A percentile compares a stretch with the other conserved stretches of the same genome.
These are phyloP conservation scores for Trichoderma cornu-damae DNA, from an alignment of 2,329 filamentous ascomycete species.

Conservation along the genomic window DNA sequence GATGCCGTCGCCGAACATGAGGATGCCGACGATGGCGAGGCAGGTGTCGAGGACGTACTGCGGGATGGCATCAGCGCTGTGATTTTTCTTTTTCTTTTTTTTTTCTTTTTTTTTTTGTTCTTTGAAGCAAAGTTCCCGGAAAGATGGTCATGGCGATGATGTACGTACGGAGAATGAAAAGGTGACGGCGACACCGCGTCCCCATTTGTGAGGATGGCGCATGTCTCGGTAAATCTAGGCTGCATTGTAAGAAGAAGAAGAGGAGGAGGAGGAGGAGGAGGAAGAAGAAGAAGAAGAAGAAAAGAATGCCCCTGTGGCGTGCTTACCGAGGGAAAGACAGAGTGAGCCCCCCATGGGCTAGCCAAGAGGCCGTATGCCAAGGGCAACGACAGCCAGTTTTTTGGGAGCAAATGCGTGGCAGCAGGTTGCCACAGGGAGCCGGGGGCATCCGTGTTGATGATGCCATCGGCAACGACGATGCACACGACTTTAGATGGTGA, in stretches of 20 bases:
- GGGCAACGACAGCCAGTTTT: constrained; percentile 81
- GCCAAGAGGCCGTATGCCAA: constrained; percentile 87
- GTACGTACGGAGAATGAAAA: constrained; percentile 73
- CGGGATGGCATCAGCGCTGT: not conserved
- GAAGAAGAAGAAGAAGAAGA: no score
- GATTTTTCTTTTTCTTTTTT: not conserved
- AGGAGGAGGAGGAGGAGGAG: no score
- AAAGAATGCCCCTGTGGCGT: not conserved
- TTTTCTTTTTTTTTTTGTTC: not conserved
- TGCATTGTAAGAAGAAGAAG: no score
- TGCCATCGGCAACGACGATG: constrained; percentile 78
- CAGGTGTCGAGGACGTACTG: constrained; percentile 73
- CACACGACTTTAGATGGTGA: constrained; percentile 57
- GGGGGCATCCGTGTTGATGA: constrained; percentile 71
- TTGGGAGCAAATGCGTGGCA: constrained; percentile 72
- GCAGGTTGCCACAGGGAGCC: constrained; percentile 81
- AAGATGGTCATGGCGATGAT: constrained; percentile 9
- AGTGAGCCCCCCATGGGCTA: constrained; percentile 62
- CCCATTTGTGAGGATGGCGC: constrained; percentile 75
- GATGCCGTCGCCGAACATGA: constrained; percentile 94
- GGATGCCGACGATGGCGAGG: constrained; percentile 75
- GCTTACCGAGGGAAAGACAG: constrained; percentile 71
- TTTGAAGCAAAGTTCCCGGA: no score
- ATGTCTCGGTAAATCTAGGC: constrained; percentile 57
- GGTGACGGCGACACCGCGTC: constrained; percentile 67